Evolutionary conservation across 2,329 filamentous ascomycete genomes (phyloP).

Genomic region (Fusarium gaditjirri): DNA sequence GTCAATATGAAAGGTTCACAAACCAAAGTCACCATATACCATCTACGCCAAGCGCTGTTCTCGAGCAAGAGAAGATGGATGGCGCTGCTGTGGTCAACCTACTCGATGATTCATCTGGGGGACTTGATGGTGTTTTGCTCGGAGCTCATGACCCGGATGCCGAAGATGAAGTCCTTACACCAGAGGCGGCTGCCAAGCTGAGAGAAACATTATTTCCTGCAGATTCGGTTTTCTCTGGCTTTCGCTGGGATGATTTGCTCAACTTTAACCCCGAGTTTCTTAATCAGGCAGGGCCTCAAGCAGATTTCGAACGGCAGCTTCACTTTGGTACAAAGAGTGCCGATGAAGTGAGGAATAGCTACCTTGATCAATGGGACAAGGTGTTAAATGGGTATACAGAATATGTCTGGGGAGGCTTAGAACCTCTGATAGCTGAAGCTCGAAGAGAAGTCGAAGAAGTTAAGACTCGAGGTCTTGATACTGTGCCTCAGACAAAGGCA

Average conservation of each 20-base stretch:
- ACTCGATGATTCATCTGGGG: slow-evolving; percentile 45
- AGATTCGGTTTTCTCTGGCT: slow-evolving; percentile 5
- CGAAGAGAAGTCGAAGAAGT: slow-evolving; percentile 63
- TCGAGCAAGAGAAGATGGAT: slow-evolving; percentile 47
- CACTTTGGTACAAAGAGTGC: slow-evolving; percentile 55
- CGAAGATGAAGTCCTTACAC: slow-evolving; percentile 42
- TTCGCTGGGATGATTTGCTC: slow-evolving; percentile 58
- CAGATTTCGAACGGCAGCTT: slow-evolving; percentile 28
- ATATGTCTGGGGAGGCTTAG: slow-evolving; percentile 75
- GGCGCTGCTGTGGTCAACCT: slow-evolving; percentile 54
- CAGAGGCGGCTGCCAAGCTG: slow-evolving; percentile 48
- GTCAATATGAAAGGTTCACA: neutral
- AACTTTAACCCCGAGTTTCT: slow-evolving; percentile 63
- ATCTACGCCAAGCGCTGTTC: neutral
- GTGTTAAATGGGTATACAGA: slow-evolving; percentile 69
- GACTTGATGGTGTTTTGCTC: slow-evolving; percentile 31
- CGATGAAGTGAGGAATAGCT: slow-evolving; percentile 54
- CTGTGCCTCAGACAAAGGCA: slow-evolving; percentile 42
- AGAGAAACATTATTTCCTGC: slow-evolving; percentile 53
- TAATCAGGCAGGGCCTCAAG: slow-evolving; percentile 32
- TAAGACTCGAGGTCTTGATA: slow-evolving; percentile 27
- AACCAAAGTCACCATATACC: neutral
- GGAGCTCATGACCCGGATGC: slow-evolving; percentile 36
- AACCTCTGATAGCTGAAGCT: slow-evolving; percentile 66
- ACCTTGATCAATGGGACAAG: slow-evolving; percentile 66